phyloP scores from a whole-genome alignment of 1,284 basidiomycete genomes.

The Cryptococcus neoformans region DNA sequence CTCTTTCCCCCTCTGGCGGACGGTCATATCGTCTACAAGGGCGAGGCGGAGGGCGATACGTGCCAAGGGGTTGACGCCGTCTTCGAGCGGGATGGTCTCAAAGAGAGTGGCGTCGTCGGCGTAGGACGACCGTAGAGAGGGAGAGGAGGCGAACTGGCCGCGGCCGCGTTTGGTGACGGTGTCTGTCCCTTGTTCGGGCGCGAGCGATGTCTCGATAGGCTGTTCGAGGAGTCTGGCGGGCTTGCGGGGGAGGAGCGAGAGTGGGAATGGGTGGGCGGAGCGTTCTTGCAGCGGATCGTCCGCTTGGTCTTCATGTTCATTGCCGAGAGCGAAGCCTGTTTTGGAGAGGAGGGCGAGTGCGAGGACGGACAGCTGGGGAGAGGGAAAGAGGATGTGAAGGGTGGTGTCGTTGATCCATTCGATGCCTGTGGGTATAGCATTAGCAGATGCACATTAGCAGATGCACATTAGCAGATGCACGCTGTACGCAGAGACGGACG shows the following conservation, averaged over 20 bases:
- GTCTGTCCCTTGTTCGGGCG: background rate
- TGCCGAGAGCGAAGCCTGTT: conserved; percentile 44
- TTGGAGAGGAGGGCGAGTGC: conserved; percentile 38
- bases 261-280: conserved; percentile 43
- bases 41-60: conserved; percentile 39
- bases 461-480: no score
- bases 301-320: conserved; percentile 6
- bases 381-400: conserved; percentile 38
- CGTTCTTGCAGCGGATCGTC: conserved; percentile 9
- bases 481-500: conserved; percentile 1
- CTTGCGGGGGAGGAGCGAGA: conserved; percentile 25
- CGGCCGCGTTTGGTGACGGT: conserved; percentile 26
- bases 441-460: background rate
- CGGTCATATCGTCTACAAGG: conserved; percentile 22
- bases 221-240: background rate
- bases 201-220: background rate
- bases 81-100: conserved; percentile 16
- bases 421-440: conserved; percentile 26
- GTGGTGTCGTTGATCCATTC: conserved; percentile 48
- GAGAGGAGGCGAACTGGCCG: conserved; percentile 25
- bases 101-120: conserved; percentile 1
- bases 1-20: conserved; percentile 28
- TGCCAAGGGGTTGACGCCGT: conserved; percentile 38
- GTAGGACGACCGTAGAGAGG: background rate
- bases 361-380: conserved; percentile 32